Conservation (phyloP, 352 stramenopile species). For the Phytopythium ostracodes region DNA sequence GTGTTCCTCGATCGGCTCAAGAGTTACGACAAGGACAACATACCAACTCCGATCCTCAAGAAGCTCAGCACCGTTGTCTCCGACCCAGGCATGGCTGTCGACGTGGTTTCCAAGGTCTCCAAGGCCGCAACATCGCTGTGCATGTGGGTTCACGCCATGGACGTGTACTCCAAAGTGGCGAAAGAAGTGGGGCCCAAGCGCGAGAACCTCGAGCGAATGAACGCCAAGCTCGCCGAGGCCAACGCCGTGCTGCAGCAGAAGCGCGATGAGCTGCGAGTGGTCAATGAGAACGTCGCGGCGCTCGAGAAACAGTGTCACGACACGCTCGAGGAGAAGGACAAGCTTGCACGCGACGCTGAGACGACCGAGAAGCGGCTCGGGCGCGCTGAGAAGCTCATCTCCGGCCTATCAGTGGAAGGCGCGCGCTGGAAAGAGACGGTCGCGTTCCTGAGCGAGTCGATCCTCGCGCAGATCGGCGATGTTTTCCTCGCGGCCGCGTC, state of each 20-base stretch:
- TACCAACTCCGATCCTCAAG: slow-evolving; percentile 80
- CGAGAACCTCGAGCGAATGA: slow-evolving; percentile 90
- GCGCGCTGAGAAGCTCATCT: slow-evolving; percentile 91
- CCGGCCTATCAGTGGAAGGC: slow-evolving; percentile 86
- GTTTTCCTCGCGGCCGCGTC: slow-evolving; percentile 91
- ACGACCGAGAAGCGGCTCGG: slow-evolving; percentile 88
- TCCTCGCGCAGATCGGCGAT: slow-evolving; percentile 86
- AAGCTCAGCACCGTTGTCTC: slow-evolving; percentile 85
- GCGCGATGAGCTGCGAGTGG: slow-evolving; percentile 80
- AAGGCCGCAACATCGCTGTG: slow-evolving; percentile 89
- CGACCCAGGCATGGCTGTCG: slow-evolving; percentile 85
- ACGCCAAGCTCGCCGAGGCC: slow-evolving; percentile 84
- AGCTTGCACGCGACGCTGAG: slow-evolving; percentile 79
- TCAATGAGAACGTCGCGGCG: slow-evolving; percentile 89
- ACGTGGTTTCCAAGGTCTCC: slow-evolving; percentile 91
- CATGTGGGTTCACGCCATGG: slow-evolving; percentile 94
- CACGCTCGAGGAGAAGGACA: slow-evolving; percentile 90
- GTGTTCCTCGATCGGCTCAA: slow-evolving; percentile 90
- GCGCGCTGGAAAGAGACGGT: slow-evolving; percentile 92
- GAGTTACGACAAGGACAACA: slow-evolving; percentile 95
- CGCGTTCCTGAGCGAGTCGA: slow-evolving; percentile 65
- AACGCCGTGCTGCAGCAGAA: slow-evolving; percentile 87
- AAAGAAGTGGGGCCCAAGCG: slow-evolving; percentile 94
- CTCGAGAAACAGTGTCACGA: slow-evolving; percentile 90
- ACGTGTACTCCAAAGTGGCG: slow-evolving; percentile 93